Evolutionary conservation across 148 eudicot species (phyloP).

Genomic region (Rhododendron kiyosumense): DNA sequence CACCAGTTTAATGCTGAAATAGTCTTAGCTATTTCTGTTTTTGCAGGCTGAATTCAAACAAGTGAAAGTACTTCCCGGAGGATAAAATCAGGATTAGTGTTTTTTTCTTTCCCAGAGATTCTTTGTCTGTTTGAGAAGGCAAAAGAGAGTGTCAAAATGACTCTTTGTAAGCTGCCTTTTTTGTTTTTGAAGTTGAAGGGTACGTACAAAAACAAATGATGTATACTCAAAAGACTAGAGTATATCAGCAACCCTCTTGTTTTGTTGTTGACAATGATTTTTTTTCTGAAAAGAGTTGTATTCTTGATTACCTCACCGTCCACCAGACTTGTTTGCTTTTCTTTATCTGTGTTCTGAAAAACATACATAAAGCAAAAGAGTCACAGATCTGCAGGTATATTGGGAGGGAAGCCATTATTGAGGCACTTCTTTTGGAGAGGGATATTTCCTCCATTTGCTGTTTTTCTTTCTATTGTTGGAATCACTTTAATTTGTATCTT

Average conservation of each 20-base stretch:
- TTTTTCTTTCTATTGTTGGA: not conserved
- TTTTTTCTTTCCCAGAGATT: conserved; percentile 18
- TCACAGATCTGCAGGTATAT: conserved; percentile 23
- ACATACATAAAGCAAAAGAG: conserved; percentile 35
- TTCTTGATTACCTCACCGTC: conserved; percentile 36
- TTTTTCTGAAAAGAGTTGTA: conserved; percentile 30
- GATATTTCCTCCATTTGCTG: conserved; percentile 3
- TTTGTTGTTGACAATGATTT: conserved; percentile 30
- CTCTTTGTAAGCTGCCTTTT: conserved; percentile 19
- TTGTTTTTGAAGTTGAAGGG: conserved; percentile 17
- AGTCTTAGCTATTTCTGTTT: not conserved
- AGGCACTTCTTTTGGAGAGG: conserved; percentile 5
- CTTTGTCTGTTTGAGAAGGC: conserved; percentile 22
- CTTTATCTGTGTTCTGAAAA: conserved; percentile 25
- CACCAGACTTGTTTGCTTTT: conserved; percentile 28
- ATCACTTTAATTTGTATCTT: not conserved
- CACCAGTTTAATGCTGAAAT: not conserved
- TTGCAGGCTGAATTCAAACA: conserved; percentile 23
- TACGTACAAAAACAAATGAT: conserved; percentile 29
- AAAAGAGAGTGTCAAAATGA: conserved; percentile 26
- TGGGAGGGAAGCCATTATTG: conserved; percentile 18
- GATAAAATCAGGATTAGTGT: conserved; percentile 17
- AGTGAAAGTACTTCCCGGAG: conserved; percentile 7
- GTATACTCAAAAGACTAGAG: conserved; percentile 35
- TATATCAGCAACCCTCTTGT: conserved; percentile 24